Percentiles rank a stretch among this genome's conserved stretches.
phyloP scores from a whole-genome alignment of 2,329 filamentous ascomycete genomes.

The Didymella pomorum region DNA sequence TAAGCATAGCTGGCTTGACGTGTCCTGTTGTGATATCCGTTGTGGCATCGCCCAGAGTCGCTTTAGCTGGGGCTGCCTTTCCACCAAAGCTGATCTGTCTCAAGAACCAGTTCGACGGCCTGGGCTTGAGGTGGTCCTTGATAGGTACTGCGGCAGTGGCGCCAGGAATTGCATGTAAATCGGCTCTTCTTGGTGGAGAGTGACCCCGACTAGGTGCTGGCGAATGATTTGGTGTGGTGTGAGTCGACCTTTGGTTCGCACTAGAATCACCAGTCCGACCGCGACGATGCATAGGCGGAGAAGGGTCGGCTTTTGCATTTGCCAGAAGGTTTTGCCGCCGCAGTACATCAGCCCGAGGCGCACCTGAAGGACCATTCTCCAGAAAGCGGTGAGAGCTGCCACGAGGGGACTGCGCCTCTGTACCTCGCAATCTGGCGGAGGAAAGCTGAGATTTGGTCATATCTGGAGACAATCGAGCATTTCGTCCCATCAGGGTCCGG shows the following conservation, averaged over 20 bases:
- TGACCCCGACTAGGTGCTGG: conserved; percentile 41
- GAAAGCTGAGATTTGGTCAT: conserved; percentile 36
- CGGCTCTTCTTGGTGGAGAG: conserved; percentile 39
- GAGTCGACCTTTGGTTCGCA: conserved; percentile 26
- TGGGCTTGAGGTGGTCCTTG: conserved; percentile 28
- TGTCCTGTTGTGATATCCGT: conserved; percentile 45
- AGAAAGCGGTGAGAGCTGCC: conserved; percentile 23
- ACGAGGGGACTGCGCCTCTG: conserved; percentile 34
- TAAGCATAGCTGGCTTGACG: conserved; percentile 46
- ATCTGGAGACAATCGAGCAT: conserved; percentile 35
- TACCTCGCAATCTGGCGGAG: conserved; percentile 30
- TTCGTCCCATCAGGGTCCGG: conserved; percentile 31
- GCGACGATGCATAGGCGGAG: conserved; percentile 33
- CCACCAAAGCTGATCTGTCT: conserved; percentile 53
- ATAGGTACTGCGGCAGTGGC: conserved; percentile 18
- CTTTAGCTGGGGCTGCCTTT: conserved; percentile 38
- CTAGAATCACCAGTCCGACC: conserved; percentile 39
- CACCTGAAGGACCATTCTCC: conserved; percentile 25
- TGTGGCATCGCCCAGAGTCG: conserved; percentile 41
- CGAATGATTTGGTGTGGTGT: conserved; percentile 36
- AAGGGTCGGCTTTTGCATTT: conserved; percentile 18
- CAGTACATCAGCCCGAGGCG: conserved; percentile 44
- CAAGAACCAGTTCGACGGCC: conserved; percentile 47
- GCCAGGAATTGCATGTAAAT: conserved; percentile 24
- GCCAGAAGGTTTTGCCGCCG: conserved; percentile 36